Conservation (phyloP, 371 early-diverging fungal genomes). For the Batrachochytrium dendrobatidis region DNA sequence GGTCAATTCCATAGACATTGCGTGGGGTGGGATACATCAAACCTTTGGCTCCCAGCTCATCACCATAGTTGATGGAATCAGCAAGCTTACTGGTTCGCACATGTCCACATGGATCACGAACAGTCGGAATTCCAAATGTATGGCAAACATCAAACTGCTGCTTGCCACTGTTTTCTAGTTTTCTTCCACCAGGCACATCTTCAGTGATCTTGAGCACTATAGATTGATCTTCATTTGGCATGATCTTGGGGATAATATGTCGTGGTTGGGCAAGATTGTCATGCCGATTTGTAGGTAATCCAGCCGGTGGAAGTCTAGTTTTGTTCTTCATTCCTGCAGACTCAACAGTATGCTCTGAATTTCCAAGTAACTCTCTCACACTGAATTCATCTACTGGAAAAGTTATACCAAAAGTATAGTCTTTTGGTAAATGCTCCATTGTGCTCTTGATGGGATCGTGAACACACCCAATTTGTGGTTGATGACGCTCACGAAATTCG, state of each 20-base stretch:
- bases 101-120: conserved; percentile 13
- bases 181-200: conserved; percentile 11
- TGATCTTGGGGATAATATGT: conserved; percentile 9
- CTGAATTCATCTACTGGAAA: conserved; percentile 23
- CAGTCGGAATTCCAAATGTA: conserved; percentile 30
- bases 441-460: conserved; percentile 30
- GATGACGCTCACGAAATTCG: conserved; percentile 19
- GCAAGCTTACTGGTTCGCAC: conserved; percentile 22
- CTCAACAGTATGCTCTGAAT: not conserved
- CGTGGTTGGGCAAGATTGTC: conserved; percentile 12
- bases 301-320: conserved; percentile 7
- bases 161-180: too few relatives aligned
- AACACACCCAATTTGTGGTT: conserved; percentile 26
- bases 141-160: conserved; percentile 6
- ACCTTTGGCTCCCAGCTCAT: conserved; percentile 28
- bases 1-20: conserved; percentile 21
- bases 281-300: not conserved
- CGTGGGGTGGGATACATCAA: conserved; percentile 25
- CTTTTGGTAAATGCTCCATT: conserved; percentile 17
- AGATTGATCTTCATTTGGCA: conserved; percentile 4
- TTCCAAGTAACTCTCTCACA: conserved; percentile 27
- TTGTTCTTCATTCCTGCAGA: not conserved
- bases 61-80: conserved; percentile 31
- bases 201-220: conserved; percentile 16
- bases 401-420: conserved; percentile 29